These are phyloP conservation scores for Hanseniaspora thailandica DNA, from an alignment of 805 yeast species.

Conservation along the genomic window DNA sequence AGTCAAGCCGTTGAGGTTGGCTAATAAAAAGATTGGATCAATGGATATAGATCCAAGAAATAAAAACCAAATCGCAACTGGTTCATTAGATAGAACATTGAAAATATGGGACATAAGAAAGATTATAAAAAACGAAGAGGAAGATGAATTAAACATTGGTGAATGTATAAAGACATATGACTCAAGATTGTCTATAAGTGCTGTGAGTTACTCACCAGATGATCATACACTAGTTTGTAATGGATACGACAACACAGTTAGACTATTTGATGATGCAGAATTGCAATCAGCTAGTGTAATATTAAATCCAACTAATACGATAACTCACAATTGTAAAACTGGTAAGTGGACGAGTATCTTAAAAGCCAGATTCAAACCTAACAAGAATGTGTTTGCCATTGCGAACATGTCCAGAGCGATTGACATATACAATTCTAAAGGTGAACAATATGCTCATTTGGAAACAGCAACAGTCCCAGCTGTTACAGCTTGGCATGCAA, in stretches of 20 bases:
- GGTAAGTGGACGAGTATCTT: conserved; percentile 94
- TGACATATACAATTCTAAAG: conserved; percentile 69
- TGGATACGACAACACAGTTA: conserved; percentile 81
- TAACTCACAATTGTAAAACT: conserved; percentile 87
- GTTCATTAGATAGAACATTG: conserved; percentile 75
- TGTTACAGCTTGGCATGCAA: conserved; percentile 70
- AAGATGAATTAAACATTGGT: background rate
- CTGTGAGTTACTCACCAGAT: conserved; percentile 65
- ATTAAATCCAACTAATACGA: conserved; percentile 47
- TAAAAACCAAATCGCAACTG: conserved; percentile 60
- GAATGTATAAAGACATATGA: conserved; percentile 42
- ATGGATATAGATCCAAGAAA: conserved; percentile 65
- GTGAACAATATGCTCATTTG: conserved; percentile 67
- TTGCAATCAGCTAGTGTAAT: background rate
- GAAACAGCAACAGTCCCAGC: conserved; percentile 89
- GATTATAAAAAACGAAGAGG: conserved; percentile 30
- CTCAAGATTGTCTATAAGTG: conserved; percentile 70
- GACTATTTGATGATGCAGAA: conserved; percentile 43
- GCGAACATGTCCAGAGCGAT: conserved; percentile 86
- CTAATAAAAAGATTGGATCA: conserved; percentile 88
- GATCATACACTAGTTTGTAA: conserved; percentile 67
- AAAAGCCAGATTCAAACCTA: conserved; percentile 74
- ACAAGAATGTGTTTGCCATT: conserved; percentile 70
- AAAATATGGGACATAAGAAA: conserved; percentile 79
- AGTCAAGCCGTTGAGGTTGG: conserved; percentile 43